Evolutionary conservation across 495 filamentous ascomycete species (phyloP).

Genomic region (Tuber borchii): DNA sequence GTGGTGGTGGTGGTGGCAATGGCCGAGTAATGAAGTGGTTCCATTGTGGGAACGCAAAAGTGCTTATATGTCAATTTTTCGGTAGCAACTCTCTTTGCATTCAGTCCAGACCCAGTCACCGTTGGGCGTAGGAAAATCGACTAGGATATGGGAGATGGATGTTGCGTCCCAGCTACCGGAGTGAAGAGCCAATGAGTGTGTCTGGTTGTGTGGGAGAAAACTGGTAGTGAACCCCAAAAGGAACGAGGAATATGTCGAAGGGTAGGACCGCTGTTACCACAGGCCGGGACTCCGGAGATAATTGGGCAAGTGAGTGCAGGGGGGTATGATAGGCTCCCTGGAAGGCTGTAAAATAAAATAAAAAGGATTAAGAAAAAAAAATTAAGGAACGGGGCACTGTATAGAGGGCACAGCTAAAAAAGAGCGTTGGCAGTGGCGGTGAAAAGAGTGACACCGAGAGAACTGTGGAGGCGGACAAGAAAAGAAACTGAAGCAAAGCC

Average conservation of each 20-base stretch:
- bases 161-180: not conserved
- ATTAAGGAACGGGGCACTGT: conserved; percentile 6
- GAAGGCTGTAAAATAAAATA: conserved; percentile 18
- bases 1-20: not conserved
- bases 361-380: conserved; percentile 20
- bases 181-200: not conserved
- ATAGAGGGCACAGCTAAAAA: conserved; percentile 29
- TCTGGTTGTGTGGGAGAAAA: not conserved
- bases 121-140: not conserved
- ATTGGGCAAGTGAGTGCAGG: not conserved
- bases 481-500: conserved; percentile 19
- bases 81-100: not conserved
- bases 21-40: not conserved
- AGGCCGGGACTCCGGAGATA: not conserved
- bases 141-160: not conserved
- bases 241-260: not conserved
- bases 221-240: not conserved
- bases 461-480: conserved; percentile 17
- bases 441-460: conserved; percentile 37
- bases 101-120: not conserved
- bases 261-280: not conserved
- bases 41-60: not conserved
- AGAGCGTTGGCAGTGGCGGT: conserved; percentile 31
- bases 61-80: not conserved
- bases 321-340: not conserved